phyloP scores from a whole-genome alignment of 108 stramenopile genomes.

The Aurantiochytrium sp. region DNA sequence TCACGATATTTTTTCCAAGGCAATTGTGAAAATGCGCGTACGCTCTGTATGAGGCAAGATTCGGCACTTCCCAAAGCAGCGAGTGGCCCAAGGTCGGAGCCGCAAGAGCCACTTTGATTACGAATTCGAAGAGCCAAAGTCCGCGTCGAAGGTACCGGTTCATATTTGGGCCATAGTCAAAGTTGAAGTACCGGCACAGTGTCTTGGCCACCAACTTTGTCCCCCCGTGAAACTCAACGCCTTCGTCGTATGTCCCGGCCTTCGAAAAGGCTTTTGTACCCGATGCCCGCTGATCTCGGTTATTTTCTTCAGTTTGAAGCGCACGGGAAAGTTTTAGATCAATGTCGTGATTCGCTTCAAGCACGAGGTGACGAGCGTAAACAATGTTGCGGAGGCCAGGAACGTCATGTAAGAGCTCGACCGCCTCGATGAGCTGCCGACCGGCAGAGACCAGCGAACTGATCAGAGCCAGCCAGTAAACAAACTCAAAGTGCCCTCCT shows the following conservation, averaged over 20 bases:
- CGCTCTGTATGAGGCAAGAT: too few relatives aligned
- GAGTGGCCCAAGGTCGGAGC: neutral
- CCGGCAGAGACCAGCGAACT: neutral
- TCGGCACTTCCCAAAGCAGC: too few relatives aligned
- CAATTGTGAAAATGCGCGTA: too few relatives aligned
- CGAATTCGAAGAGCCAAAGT: too few relatives aligned
- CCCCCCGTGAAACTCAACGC: neutral
- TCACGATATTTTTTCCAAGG: too few relatives aligned
- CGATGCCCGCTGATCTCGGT: too few relatives aligned
- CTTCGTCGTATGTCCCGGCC: neutral
- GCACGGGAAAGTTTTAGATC: neutral
- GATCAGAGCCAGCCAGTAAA: neutral
- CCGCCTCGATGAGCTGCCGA: neutral
- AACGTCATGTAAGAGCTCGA: neutral
- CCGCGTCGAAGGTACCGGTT: too few relatives aligned
- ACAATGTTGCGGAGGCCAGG: neutral
- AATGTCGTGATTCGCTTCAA: neutral
- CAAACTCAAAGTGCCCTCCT: neutral
- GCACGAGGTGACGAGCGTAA: neutral
- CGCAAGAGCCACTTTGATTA: neutral
- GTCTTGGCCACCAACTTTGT: neutral
- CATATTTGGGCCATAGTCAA: too few relatives aligned
- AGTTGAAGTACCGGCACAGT: neutral
- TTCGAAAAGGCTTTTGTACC: too few relatives aligned
- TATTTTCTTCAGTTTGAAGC: too few relatives aligned